These are phyloP conservation scores for Sporothrix schenckii DNA, from an alignment of 2,329 filamentous ascomycete genomes.

Conservation along the genomic window DNA sequence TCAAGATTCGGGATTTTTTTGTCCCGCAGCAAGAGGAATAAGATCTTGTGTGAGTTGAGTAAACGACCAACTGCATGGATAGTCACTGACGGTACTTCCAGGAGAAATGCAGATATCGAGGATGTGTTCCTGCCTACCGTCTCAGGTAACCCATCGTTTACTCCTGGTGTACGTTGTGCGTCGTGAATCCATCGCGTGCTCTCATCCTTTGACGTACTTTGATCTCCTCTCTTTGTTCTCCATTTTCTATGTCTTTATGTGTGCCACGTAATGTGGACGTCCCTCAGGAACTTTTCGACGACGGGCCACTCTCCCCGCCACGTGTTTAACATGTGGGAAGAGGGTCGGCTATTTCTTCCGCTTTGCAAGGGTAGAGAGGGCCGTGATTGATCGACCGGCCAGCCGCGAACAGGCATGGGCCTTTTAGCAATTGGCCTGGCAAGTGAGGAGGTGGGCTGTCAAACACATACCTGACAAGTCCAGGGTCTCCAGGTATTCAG, in stretches of 20 bases:
- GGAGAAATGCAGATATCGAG: background rate
- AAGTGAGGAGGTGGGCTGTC: background rate
- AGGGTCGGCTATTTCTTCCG: constrained; percentile 25
- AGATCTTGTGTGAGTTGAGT: background rate
- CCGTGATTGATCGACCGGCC: constrained; percentile 1
- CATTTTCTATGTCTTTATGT: too few relatives aligned
- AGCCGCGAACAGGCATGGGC: background rate
- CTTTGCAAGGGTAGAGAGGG: constrained; percentile 22
- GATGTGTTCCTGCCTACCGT: background rate
- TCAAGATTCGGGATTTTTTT: too few relatives aligned
- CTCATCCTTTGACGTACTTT: background rate
- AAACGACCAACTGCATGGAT: background rate
- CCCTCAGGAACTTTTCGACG: too few relatives aligned
- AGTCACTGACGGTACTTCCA: background rate
- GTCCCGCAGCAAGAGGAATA: too few relatives aligned
- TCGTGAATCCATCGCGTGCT: background rate
- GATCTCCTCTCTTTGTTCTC: too few relatives aligned
- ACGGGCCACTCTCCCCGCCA: constrained; percentile 24
- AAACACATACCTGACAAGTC: background rate
- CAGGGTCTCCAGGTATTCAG: background rate
- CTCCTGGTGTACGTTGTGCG: background rate
- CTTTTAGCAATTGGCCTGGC: background rate
- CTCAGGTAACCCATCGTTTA: background rate
- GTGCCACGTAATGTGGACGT: too few relatives aligned
- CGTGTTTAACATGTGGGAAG: constrained; percentile 32